Percentiles rank a stretch among this genome's conserved stretches.
Evolutionary conservation across 176 grass and related monocot genomes (phyloP).

Genomic region (Themeda triandra): DNA sequence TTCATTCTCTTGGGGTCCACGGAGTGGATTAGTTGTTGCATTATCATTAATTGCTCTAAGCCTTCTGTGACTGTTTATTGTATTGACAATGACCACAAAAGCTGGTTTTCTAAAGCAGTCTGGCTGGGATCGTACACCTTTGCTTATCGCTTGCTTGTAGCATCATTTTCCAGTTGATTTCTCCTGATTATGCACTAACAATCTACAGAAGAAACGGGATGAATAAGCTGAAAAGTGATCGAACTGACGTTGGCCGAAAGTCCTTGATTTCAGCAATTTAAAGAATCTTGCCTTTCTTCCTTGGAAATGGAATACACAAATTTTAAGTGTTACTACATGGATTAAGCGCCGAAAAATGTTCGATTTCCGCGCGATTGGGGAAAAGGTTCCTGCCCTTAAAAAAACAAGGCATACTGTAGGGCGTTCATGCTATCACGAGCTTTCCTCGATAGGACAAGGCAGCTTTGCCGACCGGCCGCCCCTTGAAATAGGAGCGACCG

Average conservation of each 20-base stretch:
- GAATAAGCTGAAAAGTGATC: neutral
- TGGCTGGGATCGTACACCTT: neutral
- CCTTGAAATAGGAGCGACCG: constrained; percentile 34
- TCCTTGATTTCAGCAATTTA: neutral
- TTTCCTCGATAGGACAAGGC: neutral
- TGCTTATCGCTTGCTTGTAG: neutral
- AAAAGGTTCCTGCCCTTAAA: too few species aligned
- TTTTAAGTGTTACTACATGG: too few species aligned
- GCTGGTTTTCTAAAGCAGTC: neutral
- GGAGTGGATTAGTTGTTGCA: neutral
- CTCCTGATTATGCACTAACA: neutral
- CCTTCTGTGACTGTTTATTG: neutral
- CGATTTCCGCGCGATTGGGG: neutral
- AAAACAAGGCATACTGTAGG: neutral
- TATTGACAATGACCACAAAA: neutral
- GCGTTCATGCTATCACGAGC: neutral
- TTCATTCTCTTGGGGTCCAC: neutral
- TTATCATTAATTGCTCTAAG: neutral
- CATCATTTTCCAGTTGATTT: neutral
- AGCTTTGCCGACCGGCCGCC: neutral
- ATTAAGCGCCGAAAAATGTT: neutral
- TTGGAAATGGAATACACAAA: too few species aligned
- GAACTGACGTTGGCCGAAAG: neutral
- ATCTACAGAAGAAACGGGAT: neutral
- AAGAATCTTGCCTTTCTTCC: too few species aligned